Percentiles rank a stretch among this genome's conserved stretches.
These are phyloP conservation scores for Dichotomocladium elegans DNA, from an alignment of 371 early-diverging fungal genomes.

Conservation along the genomic window DNA sequence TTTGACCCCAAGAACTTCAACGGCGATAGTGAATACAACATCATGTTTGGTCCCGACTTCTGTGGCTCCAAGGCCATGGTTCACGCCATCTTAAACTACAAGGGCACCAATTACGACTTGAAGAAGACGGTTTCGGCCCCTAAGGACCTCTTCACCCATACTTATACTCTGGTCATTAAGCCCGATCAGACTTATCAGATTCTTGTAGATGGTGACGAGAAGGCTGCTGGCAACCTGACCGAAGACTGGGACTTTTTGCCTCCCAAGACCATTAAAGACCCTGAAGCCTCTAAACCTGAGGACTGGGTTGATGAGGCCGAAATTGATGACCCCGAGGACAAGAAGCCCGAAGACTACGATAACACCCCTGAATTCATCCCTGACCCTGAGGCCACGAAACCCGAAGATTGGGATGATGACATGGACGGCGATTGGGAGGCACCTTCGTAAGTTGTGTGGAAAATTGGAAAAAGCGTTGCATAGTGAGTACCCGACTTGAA, in stretches of 20 bases:
- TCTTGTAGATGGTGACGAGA: slow-evolving; percentile 73
- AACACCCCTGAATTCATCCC: slow-evolving; percentile 75
- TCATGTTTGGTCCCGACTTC: slow-evolving; percentile 95
- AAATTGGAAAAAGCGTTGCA: neutral
- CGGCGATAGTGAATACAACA: slow-evolving; percentile 90
- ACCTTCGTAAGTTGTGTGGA: slow-evolving; percentile 52
- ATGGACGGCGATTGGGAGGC: slow-evolving; percentile 89
- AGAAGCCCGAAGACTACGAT: slow-evolving; percentile 87
- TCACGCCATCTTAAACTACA: slow-evolving; percentile 93
- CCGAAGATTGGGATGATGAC: slow-evolving; percentile 92
- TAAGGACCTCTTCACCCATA: slow-evolving; percentile 71
- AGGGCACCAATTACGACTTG: slow-evolving; percentile 83
- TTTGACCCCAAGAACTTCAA: slow-evolving; percentile 74
- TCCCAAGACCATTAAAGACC: slow-evolving; percentile 92
- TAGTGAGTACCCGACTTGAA: neutral
- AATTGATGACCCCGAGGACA: slow-evolving; percentile 83
- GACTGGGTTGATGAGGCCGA: slow-evolving; percentile 93
- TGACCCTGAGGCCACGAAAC: slow-evolving; percentile 86
- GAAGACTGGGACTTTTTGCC: slow-evolving; percentile 87
- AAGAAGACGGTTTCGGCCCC: slow-evolving; percentile 66
- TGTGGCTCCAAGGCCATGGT: slow-evolving; percentile 92
- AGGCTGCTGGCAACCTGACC: slow-evolving; percentile 68
- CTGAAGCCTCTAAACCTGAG: slow-evolving; percentile 85
- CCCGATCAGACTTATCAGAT: slow-evolving; percentile 89
- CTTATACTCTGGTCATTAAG: slow-evolving; percentile 89